Evolutionary conservation across 805 yeast genomes (phyloP), one percentile per base, ranked within the genome.

Genomic region (Candida succiphila): DNA sequence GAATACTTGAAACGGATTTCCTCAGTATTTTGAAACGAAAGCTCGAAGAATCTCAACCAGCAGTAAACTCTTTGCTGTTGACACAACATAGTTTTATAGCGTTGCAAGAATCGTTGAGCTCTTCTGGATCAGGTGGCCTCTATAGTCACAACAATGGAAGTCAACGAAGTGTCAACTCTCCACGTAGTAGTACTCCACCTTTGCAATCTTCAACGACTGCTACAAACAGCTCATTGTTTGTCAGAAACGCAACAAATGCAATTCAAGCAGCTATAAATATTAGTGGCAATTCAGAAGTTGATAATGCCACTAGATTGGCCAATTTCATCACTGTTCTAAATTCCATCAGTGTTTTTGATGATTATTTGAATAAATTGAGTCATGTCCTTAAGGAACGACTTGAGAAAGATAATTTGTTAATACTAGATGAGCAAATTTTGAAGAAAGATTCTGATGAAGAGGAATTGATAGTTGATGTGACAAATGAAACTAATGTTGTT

Each of bases 251-350:
- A 5, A 56, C 53, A 1, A 43, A 50, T n/a, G 58, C 56, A 3
- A 40, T 59, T 20, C 55, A 52, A 32, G 54, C 55, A 7, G 63
- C 61, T 2, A 57, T 59, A 25, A 52, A 52, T 31, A 41, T 54
- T 31, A 52, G 54, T n/a, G 53, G 53, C 17, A 47, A 55, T 1
- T 40, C 55, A 5, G 67, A 62, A 22, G 69, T 68, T 30, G 67
- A 70, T 7, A 63, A 60, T 37, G 54, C 58, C 31, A 58, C 66
- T 4, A 67, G 72, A 37, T 52, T 83, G 13, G 66, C 73, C 22
- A 72, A 70, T 13, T 87, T 75, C 48, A 58, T 86, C 27, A 60
- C 83, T 1, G 72, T 79, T 37, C 60, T 87, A 38, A 88, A 89
- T 54, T 78, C 94, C 2, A 61, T 87, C 4, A 74, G 79, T 9